phyloP scores from a whole-genome alignment of 164 flowering plant genomes.

The Vitis cinerea region DNA sequence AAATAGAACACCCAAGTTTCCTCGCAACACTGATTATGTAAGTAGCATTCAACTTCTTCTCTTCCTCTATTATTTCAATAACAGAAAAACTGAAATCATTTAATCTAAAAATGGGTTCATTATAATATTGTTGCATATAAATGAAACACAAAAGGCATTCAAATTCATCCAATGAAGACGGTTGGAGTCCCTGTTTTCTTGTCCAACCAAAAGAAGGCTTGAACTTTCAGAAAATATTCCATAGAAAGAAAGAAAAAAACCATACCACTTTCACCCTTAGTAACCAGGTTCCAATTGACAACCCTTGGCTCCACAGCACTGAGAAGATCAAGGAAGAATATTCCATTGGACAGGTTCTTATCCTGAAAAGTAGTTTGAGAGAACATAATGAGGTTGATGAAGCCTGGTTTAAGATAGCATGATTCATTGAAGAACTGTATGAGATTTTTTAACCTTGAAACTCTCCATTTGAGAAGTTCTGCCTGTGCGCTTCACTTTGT shows the following conservation, averaged over 20 bases:
- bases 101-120: too few species aligned
- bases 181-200: neutral
- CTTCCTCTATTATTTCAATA: constrained; percentile 56
- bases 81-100: neutral
- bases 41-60: constrained; percentile 88
- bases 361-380: constrained; percentile 45
- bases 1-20: constrained; percentile 92
- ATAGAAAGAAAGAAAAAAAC: neutral
- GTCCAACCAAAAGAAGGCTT: neutral
- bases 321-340: constrained; percentile 91
- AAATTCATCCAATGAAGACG: neutral
- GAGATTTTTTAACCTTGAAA: constrained; percentile 57
- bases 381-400: constrained; percentile 1
- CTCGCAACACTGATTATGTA: constrained; percentile 92
- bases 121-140: too few species aligned
- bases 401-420: neutral
- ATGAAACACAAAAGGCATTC: too few species aligned
- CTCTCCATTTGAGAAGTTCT: constrained; percentile 74
- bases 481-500: constrained; percentile 66
- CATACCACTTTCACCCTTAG: constrained; percentile 80
- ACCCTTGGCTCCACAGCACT: constrained; percentile 90
- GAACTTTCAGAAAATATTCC: neutral
- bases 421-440: neutral
- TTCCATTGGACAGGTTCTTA: constrained; percentile 73
- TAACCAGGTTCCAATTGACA: constrained; percentile 88